phyloP scores from a whole-genome alignment of 768 basidiomycete genomes.

The Tulasnella sp. region DNA sequence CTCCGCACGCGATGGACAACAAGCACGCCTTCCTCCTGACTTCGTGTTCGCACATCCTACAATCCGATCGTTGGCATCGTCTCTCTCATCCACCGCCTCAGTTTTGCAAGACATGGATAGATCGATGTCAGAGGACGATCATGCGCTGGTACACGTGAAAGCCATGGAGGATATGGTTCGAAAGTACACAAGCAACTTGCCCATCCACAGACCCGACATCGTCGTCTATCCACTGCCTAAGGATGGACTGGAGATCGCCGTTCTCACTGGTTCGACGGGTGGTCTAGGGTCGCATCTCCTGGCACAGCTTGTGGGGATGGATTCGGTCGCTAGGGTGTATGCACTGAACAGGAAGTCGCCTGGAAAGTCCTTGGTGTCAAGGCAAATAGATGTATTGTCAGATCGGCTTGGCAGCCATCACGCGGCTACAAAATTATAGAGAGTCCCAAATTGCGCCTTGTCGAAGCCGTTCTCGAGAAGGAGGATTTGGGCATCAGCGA shows the following conservation, averaged over 20 bases:
- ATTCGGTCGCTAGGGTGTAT: not conserved
- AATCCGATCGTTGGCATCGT: constrained; percentile 1
- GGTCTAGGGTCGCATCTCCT: constrained; percentile 13
- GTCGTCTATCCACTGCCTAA: not conserved
- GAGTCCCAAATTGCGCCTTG: constrained; percentile 11
- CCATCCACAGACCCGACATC: not conserved
- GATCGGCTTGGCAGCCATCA: not conserved
- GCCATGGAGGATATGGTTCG: no score
- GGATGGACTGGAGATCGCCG: not conserved
- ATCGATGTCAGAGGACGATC: not conserved
- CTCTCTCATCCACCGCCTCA: constrained; percentile 5
- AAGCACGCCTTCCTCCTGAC: constrained; percentile 15
- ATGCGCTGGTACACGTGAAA: no score
- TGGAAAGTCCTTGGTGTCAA: not conserved
- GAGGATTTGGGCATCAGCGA: constrained; percentile 1
- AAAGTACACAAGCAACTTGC: not conserved
- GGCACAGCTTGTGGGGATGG: not conserved
- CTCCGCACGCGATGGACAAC: constrained; percentile 17
- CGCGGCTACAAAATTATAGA: not conserved
- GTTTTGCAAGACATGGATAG: not conserved
- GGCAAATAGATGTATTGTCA: not conserved
- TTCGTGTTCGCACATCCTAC: constrained; percentile 15
- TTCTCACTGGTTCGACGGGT: constrained; percentile 15
- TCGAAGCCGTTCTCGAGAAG: constrained; percentile 8
- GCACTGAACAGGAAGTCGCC: constrained; percentile 5